A percentile compares a stretch with the other conserved stretches of the same genome.
Conservation (phyloP, 768 basidiomycete genomes). For the Macrolepiota dolichaula region DNA sequence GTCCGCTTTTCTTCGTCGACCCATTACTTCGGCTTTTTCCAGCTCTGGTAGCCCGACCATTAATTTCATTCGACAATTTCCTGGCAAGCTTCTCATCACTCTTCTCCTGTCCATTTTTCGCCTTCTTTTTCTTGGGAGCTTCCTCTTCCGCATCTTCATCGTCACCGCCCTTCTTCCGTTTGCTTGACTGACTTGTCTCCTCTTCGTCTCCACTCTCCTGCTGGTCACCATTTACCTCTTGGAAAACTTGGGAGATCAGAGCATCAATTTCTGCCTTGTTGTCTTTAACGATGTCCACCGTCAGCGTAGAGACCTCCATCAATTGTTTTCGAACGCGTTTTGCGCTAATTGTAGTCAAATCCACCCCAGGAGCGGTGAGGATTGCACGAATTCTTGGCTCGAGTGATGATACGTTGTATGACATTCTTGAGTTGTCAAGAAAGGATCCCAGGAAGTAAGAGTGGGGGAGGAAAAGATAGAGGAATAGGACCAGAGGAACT, state of each 20-base stretch:
- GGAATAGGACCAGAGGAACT: slow-evolving; percentile 3
- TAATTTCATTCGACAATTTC: slow-evolving; percentile 67
- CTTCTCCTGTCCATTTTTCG: slow-evolving; percentile 44
- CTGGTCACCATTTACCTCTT: slow-evolving; percentile 42
- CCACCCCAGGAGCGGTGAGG: slow-evolving; percentile 71
- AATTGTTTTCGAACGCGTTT: slow-evolving; percentile 85
- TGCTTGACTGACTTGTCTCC: slow-evolving; percentile 29
- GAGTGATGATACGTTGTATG: slow-evolving; percentile 49
- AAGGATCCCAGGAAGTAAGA: neutral
- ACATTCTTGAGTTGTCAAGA: slow-evolving; percentile 31
- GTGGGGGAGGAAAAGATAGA: slow-evolving; percentile 2
- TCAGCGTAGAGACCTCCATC: slow-evolving; percentile 50
- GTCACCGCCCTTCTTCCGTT: slow-evolving; percentile 35
- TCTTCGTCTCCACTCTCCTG: slow-evolving; percentile 29
- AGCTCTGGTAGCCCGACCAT: slow-evolving; percentile 54
- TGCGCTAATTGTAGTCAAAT: slow-evolving; percentile 79
- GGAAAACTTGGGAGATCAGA: slow-evolving; percentile 65
- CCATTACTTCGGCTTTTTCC: slow-evolving; percentile 32
- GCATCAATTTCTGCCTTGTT: slow-evolving; percentile 67
- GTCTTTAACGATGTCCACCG: slow-evolving; percentile 58
- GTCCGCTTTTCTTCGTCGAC: slow-evolving; percentile 39
- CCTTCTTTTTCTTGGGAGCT: slow-evolving; percentile 45
- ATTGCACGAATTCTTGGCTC: slow-evolving; percentile 64
- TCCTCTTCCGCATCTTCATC: slow-evolving; percentile 28
- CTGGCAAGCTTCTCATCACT: slow-evolving; percentile 71